Evolutionary conservation across 257 asterid genomes (phyloP).

Genomic region (Solanum chmielewskii): DNA sequence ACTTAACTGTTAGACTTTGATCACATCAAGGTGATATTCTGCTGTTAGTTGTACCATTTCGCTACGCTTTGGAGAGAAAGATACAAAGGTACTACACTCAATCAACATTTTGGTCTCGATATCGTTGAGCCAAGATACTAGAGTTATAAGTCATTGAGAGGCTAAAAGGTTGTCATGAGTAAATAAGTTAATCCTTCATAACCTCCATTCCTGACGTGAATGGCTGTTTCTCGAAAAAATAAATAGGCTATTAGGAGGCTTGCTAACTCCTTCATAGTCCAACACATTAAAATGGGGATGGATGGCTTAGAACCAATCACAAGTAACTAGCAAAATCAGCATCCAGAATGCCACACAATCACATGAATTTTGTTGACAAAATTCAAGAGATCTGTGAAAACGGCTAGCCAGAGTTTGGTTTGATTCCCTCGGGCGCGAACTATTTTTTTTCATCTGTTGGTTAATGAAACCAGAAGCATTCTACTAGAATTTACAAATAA

Average conservation of each 20-base stretch:
- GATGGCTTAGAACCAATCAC: neutral
- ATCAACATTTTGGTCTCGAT: neutral
- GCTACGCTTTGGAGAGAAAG: neutral
- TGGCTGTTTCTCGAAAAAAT: neutral
- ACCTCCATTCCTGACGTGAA: neutral
- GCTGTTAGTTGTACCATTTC: neutral
- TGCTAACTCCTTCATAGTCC: neutral
- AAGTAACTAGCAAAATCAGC: neutral
- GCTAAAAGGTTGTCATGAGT: neutral
- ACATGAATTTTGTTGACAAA: neutral
- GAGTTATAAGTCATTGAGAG: neutral
- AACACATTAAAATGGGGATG: neutral
- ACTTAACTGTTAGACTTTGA: neutral
- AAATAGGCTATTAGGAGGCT: neutral
- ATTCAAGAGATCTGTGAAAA: neutral
- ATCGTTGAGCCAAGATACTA: neutral
- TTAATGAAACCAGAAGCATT: neutral
- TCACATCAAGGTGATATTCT: neutral
- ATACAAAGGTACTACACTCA: neutral
- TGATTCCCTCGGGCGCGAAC: neutral
- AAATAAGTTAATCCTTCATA: neutral
- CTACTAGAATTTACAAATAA: neutral
- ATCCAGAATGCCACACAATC: neutral
- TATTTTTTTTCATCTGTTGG: neutral
- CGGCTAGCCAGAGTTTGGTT: neutral